A percentile compares a stretch with the other conserved stretches of the same genome.
Conservation (phyloP, 257 asterid species). For the Solanum phureja region DNA sequence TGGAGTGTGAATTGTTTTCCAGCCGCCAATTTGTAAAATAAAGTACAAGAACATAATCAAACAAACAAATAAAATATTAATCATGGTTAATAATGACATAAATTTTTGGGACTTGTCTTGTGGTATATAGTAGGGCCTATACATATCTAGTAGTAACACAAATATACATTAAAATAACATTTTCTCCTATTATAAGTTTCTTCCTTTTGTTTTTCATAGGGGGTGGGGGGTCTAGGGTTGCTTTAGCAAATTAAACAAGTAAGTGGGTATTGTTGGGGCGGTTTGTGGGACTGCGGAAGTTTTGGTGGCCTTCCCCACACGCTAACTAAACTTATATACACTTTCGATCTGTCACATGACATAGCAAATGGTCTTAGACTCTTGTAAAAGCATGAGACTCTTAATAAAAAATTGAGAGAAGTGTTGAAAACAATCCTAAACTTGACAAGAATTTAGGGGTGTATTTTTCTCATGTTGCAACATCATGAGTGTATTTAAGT, state of each 20-base stretch:
- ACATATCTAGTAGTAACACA: background rate
- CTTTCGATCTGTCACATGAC: too few relatives aligned
- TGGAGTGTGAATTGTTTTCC: background rate
- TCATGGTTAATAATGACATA: background rate
- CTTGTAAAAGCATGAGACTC: too few relatives aligned
- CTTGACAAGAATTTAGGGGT: too few relatives aligned
- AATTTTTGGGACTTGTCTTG: background rate
- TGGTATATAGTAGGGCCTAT: background rate
- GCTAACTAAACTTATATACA: too few relatives aligned
- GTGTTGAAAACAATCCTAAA: too few relatives aligned
- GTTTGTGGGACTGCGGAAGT: conserved; percentile 62
- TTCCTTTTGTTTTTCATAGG: background rate
- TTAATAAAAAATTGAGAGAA: too few relatives aligned
- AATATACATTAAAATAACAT: background rate
- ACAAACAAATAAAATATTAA: background rate
- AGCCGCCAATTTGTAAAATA: background rate
- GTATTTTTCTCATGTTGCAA: too few relatives aligned
- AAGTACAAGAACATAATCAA: background rate
- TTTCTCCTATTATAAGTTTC: background rate
- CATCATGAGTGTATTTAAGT: too few relatives aligned
- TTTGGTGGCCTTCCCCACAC: too few relatives aligned
- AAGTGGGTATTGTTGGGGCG: conserved; percentile 57
- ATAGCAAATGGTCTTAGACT: too few relatives aligned
- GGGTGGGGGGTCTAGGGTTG: conserved; percentile 3
- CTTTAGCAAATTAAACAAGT: conserved; percentile 29